Conservation (phyloP, 2,329 filamentous ascomycete species). For the Camptophora hylomeconis region DNA sequence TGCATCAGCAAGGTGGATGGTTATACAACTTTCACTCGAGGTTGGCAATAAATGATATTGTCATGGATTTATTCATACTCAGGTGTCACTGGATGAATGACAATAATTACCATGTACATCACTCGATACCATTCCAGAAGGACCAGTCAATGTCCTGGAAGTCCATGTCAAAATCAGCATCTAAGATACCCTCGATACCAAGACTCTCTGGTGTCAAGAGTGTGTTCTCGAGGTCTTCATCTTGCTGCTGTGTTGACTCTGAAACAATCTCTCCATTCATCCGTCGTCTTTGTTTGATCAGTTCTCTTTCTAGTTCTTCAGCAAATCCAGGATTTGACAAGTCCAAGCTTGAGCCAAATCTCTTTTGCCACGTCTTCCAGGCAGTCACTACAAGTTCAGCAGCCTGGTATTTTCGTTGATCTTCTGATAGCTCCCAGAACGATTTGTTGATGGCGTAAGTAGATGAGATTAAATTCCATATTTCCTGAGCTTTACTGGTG, state of each 20-base stretch:
- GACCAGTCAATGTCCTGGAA: conserved; percentile 10
- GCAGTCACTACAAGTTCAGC: conserved; percentile 6
- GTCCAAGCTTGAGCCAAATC: background rate
- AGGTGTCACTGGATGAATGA: too few relatives aligned
- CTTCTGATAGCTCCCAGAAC: conserved; percentile 5
- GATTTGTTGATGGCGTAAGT: conserved; percentile 3
- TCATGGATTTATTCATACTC: too few relatives aligned
- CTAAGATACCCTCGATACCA: conserved; percentile 1
- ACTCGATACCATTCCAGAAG: conserved; percentile 9
- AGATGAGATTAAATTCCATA: conserved; percentile 6
- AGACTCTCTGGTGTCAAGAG: conserved; percentile 1
- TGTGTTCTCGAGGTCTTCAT: background rate
- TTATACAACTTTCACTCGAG: too few relatives aligned
- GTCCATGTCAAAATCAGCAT: conserved; percentile 6
- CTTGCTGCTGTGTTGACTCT: conserved; percentile 1
- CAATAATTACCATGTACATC: background rate
- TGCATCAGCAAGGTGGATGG: too few relatives aligned
- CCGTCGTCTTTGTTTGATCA: background rate
- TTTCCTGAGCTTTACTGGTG: conserved; percentile 1
- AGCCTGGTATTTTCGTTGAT: conserved; percentile 6
- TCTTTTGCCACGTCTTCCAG: conserved; percentile 9
- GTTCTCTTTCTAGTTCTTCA: conserved; percentile 1
- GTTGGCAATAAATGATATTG: too few relatives aligned
- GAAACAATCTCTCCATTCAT: too few relatives aligned
- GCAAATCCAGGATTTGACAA: conserved; percentile 6